These are phyloP conservation scores for Phytophthora multivora DNA, from an alignment of 352 stramenopile species.

Conservation along the genomic window DNA sequence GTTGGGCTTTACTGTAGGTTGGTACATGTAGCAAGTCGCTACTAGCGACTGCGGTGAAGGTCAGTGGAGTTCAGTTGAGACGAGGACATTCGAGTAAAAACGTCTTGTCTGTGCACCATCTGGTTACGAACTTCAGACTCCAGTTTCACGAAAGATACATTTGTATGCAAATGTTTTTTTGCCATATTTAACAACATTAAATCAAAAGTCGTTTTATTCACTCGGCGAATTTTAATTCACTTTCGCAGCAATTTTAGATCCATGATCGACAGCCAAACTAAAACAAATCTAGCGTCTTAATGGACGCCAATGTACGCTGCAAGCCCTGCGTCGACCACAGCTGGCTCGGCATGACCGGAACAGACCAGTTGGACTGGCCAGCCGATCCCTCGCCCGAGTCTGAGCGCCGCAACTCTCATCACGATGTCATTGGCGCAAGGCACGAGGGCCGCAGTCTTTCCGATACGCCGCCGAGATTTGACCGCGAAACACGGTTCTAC, in stretches of 20 bases:
- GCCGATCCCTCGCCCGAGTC: background rate
- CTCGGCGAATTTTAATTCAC: too few relatives aligned
- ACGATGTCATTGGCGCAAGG: conserved; percentile 18
- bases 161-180: background rate
- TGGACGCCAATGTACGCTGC: too few relatives aligned
- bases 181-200: background rate
- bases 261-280: too few relatives aligned
- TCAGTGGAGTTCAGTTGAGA: conserved; percentile 7
- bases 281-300: too few relatives aligned
- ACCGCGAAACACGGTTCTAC: conserved; percentile 12
- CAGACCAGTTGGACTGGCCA: background rate
- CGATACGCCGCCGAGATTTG: conserved; percentile 9
- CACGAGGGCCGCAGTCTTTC: conserved; percentile 11
- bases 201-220: too few relatives aligned
- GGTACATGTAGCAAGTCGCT: too few relatives aligned
- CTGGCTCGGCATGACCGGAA: conserved; percentile 1
- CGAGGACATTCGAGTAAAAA: background rate
- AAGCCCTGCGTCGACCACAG: background rate
- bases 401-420: conserved; percentile 1
- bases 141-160: conserved; percentile 7
- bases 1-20: too few relatives aligned
- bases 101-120: conserved; percentile 14
- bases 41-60: too few relatives aligned
- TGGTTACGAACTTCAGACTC: conserved; percentile 4
- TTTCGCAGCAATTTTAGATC: too few relatives aligned